Evolutionary conservation across 2,329 filamentous ascomycete species (phyloP).

Genomic region (Tricladium varicosporioides): DNA sequence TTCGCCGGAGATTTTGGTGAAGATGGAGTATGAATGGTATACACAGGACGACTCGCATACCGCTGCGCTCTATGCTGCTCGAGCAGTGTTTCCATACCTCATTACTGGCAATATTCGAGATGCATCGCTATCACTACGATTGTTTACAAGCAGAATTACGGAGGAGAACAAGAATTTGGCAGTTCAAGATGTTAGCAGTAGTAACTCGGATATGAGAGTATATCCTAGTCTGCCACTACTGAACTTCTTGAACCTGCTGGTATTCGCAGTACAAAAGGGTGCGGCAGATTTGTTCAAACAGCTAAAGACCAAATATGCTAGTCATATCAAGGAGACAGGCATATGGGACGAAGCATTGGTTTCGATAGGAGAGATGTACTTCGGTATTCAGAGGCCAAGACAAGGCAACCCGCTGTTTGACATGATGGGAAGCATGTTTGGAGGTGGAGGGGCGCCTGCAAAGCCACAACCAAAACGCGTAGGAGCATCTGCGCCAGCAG

Average conservation of each 20-base stretch:
- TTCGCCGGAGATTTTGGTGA: conserved; percentile 75
- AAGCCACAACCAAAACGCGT: conserved; percentile 38
- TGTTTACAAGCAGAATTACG: conserved; percentile 68
- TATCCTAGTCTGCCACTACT: conserved; percentile 91
- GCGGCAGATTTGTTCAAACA: conserved; percentile 74
- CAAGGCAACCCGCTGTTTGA: conserved; percentile 93
- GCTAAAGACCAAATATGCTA: conserved; percentile 76
- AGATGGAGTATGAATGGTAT: conserved; percentile 94
- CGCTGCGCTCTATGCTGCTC: conserved; percentile 80
- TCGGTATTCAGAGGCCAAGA: conserved; percentile 81
- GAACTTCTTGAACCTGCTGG: conserved; percentile 85
- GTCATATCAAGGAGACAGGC: conserved; percentile 72
- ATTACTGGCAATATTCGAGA: conserved; percentile 86
- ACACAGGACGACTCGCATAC: conserved; percentile 82
- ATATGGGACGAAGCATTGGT: conserved; percentile 81
- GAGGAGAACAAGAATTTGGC: conserved; percentile 56
- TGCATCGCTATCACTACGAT: conserved; percentile 76
- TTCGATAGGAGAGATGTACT: conserved; percentile 94
- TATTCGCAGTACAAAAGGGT: conserved; percentile 81
- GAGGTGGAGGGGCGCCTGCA: conserved; percentile 56
- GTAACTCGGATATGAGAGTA: conserved; percentile 70
- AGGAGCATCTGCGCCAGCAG: conserved; percentile 45
- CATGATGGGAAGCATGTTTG: conserved; percentile 96
- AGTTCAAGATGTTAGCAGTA: conserved; percentile 77
- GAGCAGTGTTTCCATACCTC: conserved; percentile 87